Evolutionary conservation across 805 yeast genomes (phyloP), one percentile per base, ranked within the genome.

Genomic region (Pichia sporocuriosa): DNA sequence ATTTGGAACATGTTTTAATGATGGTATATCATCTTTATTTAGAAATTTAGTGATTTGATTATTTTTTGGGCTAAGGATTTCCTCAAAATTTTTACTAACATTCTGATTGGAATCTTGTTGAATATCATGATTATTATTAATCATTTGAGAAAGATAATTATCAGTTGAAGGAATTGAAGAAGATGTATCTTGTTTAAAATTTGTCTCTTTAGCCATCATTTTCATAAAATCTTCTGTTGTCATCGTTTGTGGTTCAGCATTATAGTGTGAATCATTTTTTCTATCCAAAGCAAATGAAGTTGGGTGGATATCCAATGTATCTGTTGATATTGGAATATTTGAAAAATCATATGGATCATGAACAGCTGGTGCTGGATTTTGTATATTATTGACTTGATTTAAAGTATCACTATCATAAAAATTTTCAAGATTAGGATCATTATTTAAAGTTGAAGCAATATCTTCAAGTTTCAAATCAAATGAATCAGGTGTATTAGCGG

Each of bases 401-500:
- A 43, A 26, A 11, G 43, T 40, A 1, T 41, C 40, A 0, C 35
- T 37, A 30, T 47, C 53, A 37, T 53, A 54, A 32, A 60, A 62
- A 2, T 55, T 59, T 28, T 45, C 57, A n/a, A 58, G 40, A 36
- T 55, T 54, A 1, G 62, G 61, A 37, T 59, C 59, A 27, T 51
- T 47, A 12, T 60, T 54, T 17, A 60, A 35, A 6, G 57, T 47
- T 21, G 54, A 47, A 21, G 48, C 43, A 15, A 47, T 35, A 15
- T 47, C 50, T 16, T 30, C 19, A 4, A 39, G 22, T 19, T 37
- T 27, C 7, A 44, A 26, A n/a, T 42, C n/a, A 23, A 25, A 34
- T 4, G 31, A 13, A 13, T 32, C n/a, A 3, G 22, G 4, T 15
- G 5, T 22, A 22, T 16, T 11, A 10, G 39, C 2, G 11, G 12